Evolutionary conservation across 345 rosid species (phyloP).

Genomic region (Hirschfeldia incana): DNA sequence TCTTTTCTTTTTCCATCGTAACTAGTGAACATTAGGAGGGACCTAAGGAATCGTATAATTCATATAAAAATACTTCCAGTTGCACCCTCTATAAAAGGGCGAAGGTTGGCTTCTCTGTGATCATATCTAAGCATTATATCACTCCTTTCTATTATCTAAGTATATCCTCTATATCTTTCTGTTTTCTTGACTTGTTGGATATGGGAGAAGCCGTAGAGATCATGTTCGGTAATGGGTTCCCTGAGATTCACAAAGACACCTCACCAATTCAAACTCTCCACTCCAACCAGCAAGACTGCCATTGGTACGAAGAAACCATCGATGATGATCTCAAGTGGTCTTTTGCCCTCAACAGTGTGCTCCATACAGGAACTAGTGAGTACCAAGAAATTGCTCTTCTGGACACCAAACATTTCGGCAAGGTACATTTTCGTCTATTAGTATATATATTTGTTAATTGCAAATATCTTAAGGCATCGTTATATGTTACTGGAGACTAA

Average conservation of each 20-base stretch:
- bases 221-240: slow-evolving; percentile 50
- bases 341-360: slow-evolving; percentile 69
- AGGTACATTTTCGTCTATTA: slow-evolving; percentile 42
- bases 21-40: background rate
- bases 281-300: slow-evolving; percentile 40
- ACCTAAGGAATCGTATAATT: background rate
- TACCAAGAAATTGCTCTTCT: slow-evolving; percentile 82
- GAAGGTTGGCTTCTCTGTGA: slow-evolving; percentile 25
- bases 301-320: slow-evolving; percentile 84
- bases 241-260: slow-evolving; percentile 48
- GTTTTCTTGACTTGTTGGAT: background rate
- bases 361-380: slow-evolving; percentile 70
- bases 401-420: slow-evolving; percentile 90
- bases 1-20: background rate
- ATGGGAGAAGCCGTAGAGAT: slow-evolving; percentile 84
- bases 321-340: slow-evolving; percentile 96
- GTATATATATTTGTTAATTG: background rate
- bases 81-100: slow-evolving; percentile 10
- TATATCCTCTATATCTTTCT: background rate
- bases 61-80: background rate
- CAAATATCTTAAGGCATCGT: background rate
- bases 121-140: slow-evolving; percentile 26
- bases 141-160: slow-evolving; percentile 3
- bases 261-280: slow-evolving; percentile 36
- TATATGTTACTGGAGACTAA: slow-evolving; percentile 5